phyloP scores from a whole-genome alignment of 1,284 basidiomycete species.

The Pisolithus thermaeus region DNA sequence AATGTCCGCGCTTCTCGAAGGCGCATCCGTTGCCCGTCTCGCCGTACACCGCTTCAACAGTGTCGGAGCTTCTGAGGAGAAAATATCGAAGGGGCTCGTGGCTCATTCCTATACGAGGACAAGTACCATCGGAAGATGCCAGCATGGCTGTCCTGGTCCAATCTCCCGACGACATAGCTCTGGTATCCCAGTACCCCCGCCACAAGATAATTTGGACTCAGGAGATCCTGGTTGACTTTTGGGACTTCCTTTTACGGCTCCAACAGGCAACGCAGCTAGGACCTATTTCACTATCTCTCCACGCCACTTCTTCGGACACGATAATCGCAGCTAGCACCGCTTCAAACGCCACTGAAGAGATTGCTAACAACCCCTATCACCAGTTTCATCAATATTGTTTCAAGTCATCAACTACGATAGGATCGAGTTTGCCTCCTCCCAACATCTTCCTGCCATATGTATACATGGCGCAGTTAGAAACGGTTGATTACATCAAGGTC shows the following conservation, averaged over 20 bases:
- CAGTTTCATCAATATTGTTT: conserved; percentile 1
- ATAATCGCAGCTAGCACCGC: conserved; percentile 8
- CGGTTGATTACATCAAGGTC: conserved; percentile 53
- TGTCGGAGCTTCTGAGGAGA: conserved; percentile 22
- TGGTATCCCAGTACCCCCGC: conserved; percentile 8
- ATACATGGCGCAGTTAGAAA: conserved; percentile 23
- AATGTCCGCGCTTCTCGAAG: conserved; percentile 20
- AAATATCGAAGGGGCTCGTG: conserved; percentile 46
- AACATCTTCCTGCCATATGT: conserved; percentile 12
- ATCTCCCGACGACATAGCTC: conserved; percentile 9
- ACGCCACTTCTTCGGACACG: conserved; percentile 27
- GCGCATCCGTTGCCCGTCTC: conserved; percentile 33
- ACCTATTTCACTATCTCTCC: conserved; percentile 48
- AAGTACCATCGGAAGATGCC: conserved; percentile 44
- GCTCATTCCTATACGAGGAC: conserved; percentile 60
- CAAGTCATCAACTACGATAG: conserved; percentile 5
- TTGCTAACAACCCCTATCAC: conserved; percentile 13
- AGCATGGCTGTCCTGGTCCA: conserved; percentile 40
- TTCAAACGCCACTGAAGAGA: conserved; percentile 18
- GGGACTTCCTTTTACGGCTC: conserved; percentile 46
- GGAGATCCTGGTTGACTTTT: conserved; percentile 40
- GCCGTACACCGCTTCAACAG: conserved; percentile 34
- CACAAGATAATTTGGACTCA: conserved; percentile 46
- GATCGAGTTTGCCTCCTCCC: conserved; percentile 1
- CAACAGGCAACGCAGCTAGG: conserved; percentile 38